Conservation (phyloP, 2,329 filamentous ascomycete species). For the Beauveria pseudobassiana region DNA sequence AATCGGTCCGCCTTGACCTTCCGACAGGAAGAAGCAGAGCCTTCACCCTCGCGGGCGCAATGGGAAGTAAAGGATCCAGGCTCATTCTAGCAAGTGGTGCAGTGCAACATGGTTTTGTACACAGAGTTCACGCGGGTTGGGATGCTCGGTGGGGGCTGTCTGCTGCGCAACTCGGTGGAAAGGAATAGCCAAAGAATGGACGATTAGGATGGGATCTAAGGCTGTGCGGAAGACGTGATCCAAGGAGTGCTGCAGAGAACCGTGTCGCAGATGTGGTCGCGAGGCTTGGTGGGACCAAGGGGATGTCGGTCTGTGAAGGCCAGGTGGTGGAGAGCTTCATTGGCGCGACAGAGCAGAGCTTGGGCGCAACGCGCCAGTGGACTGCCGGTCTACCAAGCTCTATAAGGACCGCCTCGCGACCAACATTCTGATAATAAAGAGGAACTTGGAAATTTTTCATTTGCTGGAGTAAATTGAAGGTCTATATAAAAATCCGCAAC, state of each 20-base stretch:
- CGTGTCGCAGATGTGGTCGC: constrained; percentile 5
- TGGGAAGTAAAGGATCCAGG: constrained; percentile 81
- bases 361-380: neutral
- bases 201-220: neutral
- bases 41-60: constrained; percentile 85
- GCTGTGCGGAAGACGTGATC: neutral
- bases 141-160: neutral
- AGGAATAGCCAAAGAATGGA: neutral
- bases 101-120: constrained; percentile 17
- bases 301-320: constrained; percentile 1
- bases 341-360: neutral
- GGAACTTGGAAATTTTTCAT: neutral
- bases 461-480: neutral
- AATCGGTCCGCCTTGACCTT: constrained; percentile 76
- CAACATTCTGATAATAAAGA: neutral
- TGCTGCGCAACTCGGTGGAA: neutral
- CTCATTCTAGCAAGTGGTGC: constrained; percentile 60
- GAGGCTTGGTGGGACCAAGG: constrained; percentile 4
- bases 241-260: neutral
- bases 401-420: no score
- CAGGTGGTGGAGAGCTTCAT: constrained; percentile 5
- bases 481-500: neutral
- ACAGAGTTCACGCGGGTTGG: neutral
- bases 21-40: constrained; percentile 82
- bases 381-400: no score